Evolutionary conservation across 306 rosid species (phyloP), one percentile per base, ranked within the genome.

Genomic region (Fragaria vesca): DNA sequence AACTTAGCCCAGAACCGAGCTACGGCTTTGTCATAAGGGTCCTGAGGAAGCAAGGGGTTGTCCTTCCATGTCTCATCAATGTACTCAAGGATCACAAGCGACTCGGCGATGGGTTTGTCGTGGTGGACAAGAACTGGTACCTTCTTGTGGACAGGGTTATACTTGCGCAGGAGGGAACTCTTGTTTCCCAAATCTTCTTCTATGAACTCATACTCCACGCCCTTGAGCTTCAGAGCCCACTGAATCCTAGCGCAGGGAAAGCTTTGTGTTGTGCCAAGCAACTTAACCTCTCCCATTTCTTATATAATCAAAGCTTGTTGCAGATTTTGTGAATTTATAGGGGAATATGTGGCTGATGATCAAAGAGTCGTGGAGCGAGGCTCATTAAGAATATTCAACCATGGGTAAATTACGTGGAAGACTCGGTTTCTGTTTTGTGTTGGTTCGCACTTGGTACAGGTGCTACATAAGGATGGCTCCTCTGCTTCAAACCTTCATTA

Each of bases 21-120:
- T 17, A 24, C 61, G 76, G 89, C 86, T 78, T 75, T 72, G 16
- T 83, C 75, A 63, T 52, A 67, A 0, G 88, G 80, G 24, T 81
- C 12, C 12, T 34, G 20, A 13, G 86, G 83, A 0, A 77, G 88
- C 82, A 86, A 68, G 62, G 88, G 85, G 65, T 78, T 77, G 20
- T 86, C 55, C 76, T 81, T 88, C 91, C 91, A 88, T 1, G 83
- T 81, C 68, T 88, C 88, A 30, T 88, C 89, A 12, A 88, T 83
- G 75, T 86, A 86, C 51, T 83, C 91, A 8, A 88, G 88, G 80
- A 88, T 88, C 26, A 79, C 75, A 45, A 71, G 88, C 4, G 91
- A 88, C 78, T 88, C 88, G 55, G 78, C 74, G 7, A 88, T 18
- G 3, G 89, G 60, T 3, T 70, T 67, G 38, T 74, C 80, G 60